phyloP scores from a whole-genome alignment of 352 stramenopile genomes.

The Nothophytophthora sp. region DNA sequence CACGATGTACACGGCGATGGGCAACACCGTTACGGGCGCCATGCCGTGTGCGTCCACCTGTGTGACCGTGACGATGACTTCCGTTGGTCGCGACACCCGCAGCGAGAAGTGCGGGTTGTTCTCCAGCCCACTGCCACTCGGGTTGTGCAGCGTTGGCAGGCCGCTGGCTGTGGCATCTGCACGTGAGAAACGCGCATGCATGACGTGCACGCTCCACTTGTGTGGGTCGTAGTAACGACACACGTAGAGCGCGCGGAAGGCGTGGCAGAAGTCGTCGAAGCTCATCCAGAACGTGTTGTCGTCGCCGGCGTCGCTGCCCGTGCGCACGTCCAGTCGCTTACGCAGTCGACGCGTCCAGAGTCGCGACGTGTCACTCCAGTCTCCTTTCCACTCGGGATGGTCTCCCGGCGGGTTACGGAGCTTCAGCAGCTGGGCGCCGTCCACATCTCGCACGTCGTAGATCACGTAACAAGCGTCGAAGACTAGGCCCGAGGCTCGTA shows the following conservation, averaged over 20 bases:
- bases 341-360: slow-evolving; percentile 92
- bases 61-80: slow-evolving; percentile 86
- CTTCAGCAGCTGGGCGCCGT: slow-evolving; percentile 85
- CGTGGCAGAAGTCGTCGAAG: slow-evolving; percentile 93
- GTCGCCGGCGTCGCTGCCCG: slow-evolving; percentile 71
- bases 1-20: slow-evolving; percentile 75
- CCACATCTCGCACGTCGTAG: slow-evolving; percentile 88
- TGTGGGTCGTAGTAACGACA: slow-evolving; percentile 92
- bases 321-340: slow-evolving; percentile 62
- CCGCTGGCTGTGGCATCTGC: slow-evolving; percentile 69
- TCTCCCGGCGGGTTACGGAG: slow-evolving; percentile 93
- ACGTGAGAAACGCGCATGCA: slow-evolving; percentile 59
- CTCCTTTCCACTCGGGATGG: slow-evolving; percentile 91
- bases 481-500: slow-evolving; percentile 89
- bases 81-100: slow-evolving; percentile 69
- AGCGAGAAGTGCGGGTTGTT: slow-evolving; percentile 91
- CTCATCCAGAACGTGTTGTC: slow-evolving; percentile 96
- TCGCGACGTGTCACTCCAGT: slow-evolving; percentile 92
- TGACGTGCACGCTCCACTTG: slow-evolving; percentile 65
- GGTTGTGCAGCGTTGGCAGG: slow-evolving; percentile 87
- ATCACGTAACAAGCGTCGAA: slow-evolving; percentile 93
- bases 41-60: slow-evolving; percentile 72
- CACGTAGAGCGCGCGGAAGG: slow-evolving; percentile 92
- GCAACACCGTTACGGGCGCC: slow-evolving; percentile 64
- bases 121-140: slow-evolving; percentile 63